phyloP scores from a whole-genome alignment of 2,329 filamentous ascomycete species.

The Colletotrichum musicola region DNA sequence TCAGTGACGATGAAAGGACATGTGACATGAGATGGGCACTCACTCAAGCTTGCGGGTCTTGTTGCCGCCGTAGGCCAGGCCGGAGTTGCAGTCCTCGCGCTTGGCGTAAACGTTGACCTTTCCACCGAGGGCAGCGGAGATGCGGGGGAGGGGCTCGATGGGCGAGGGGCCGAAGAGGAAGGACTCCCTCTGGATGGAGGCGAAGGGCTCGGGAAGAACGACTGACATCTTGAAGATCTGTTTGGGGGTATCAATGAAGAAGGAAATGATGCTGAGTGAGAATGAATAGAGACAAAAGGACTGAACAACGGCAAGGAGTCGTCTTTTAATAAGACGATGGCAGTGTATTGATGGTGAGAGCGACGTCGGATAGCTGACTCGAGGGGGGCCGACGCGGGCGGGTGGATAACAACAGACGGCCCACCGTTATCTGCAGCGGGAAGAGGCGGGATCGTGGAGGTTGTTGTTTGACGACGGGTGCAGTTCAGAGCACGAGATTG shows the following conservation, averaged over 20 bases:
- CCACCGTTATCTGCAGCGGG: slow-evolving; percentile 37
- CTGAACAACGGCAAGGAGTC: neutral
- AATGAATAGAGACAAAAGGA: neutral
- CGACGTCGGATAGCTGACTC: slow-evolving; percentile 39
- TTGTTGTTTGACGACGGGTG: neutral
- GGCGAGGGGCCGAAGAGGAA: slow-evolving; percentile 78
- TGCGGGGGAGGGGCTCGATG: slow-evolving; percentile 75
- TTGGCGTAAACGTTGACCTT: slow-evolving; percentile 77
- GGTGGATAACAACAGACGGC: slow-evolving; percentile 31
- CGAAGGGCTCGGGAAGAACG: slow-evolving; percentile 70
- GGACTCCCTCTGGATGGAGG: slow-evolving; percentile 70
- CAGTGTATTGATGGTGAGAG: slow-evolving; percentile 9
- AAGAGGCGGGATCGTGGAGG: slow-evolving; percentile 21
- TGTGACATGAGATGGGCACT: neutral
- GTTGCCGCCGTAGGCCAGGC: slow-evolving; percentile 76
- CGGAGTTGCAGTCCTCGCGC: slow-evolving; percentile 78
- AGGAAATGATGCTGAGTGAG: neutral
- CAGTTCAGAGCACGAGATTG: neutral
- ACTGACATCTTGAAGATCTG: slow-evolving; percentile 14
- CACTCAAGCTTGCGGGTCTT: slow-evolving; percentile 78
- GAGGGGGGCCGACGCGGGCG: slow-evolving; percentile 29
- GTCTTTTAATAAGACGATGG: slow-evolving; percentile 31
- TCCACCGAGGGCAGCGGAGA: slow-evolving; percentile 70
- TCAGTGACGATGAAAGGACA: neutral
- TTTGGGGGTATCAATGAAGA: slow-evolving; percentile 20